Percentiles rank a stretch among this genome's conserved stretches.
These are phyloP conservation scores for Monilinia fructigena DNA, from an alignment of 2,329 filamentous ascomycete species.

Conservation along the genomic window DNA sequence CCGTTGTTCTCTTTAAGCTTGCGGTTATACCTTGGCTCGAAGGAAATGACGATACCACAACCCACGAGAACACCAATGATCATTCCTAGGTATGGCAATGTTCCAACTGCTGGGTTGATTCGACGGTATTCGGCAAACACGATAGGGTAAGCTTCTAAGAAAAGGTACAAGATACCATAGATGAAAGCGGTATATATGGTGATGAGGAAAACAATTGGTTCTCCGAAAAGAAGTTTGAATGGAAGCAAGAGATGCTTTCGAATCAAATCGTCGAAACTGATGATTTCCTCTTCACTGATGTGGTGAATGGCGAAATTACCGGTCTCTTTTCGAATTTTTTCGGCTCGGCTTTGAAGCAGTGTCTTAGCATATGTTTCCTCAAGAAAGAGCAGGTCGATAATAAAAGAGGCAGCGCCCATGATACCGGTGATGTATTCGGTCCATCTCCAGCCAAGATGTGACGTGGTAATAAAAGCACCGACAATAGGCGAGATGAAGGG, in stretches of 20 bases:
- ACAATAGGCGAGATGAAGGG: constrained; percentile 40
- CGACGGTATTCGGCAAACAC: constrained; percentile 45
- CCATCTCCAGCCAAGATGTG: constrained; percentile 56
- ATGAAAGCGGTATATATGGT: constrained; percentile 51
- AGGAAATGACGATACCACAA: constrained; percentile 59
- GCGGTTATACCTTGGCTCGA: constrained; percentile 63
- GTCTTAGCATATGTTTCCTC: constrained; percentile 52
- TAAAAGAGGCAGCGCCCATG: constrained; percentile 44
- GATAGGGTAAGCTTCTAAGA: constrained; percentile 50
- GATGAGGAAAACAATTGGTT: constrained; percentile 60
- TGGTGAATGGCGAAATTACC: constrained; percentile 40
- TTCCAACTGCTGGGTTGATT: constrained; percentile 39
- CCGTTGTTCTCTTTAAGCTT: constrained; percentile 38
- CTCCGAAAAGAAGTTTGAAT: constrained; percentile 54
- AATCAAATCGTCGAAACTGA: constrained; percentile 41
- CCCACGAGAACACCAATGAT: constrained; percentile 68
- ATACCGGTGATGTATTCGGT: constrained; percentile 56
- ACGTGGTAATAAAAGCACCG: constrained; percentile 44
- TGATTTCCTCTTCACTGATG: constrained; percentile 42
- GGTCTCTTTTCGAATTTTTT: constrained; percentile 45
- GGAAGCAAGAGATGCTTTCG: constrained; percentile 41
- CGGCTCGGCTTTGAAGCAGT: constrained; percentile 49
- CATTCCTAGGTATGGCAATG: constrained; percentile 35
- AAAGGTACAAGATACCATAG: constrained; percentile 53
- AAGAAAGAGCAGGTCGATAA: constrained; percentile 45